Evolutionary conservation across 257 asterid species (phyloP).

Genomic region (Solanum medicagineum): DNA sequence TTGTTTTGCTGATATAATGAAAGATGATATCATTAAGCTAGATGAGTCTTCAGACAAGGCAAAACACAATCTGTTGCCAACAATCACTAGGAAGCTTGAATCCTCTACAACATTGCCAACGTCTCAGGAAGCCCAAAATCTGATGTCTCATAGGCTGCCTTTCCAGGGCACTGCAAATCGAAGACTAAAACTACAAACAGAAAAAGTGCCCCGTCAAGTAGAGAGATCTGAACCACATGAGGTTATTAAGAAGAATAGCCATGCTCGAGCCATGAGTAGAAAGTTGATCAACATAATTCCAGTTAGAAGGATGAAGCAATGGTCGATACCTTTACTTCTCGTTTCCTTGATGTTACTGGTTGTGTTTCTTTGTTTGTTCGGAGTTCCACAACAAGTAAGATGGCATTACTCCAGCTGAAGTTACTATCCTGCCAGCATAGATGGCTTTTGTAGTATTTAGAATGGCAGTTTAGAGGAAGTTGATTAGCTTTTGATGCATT

Average conservation of each 20-base stretch:
- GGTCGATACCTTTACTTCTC: background rate
- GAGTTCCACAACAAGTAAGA: background rate
- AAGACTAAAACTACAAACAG: conserved; percentile 29
- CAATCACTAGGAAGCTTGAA: background rate
- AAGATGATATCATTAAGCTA: conserved; percentile 63
- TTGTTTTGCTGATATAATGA: conserved; percentile 73
- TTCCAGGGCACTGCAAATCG: conserved; percentile 56
- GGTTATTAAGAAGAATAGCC: background rate
- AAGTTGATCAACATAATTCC: background rate
- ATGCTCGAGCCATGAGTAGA: background rate
- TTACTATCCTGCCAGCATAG: background rate
- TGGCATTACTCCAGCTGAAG: background rate
- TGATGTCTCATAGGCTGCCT: conserved; percentile 6
- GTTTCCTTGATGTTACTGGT: background rate
- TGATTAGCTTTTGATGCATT: background rate
- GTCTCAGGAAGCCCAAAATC: conserved; percentile 8
- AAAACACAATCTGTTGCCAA: background rate
- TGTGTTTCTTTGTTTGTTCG: background rate
- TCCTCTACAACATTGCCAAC: background rate
- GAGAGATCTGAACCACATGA: background rate
- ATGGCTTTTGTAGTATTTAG: background rate
- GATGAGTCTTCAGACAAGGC: conserved; percentile 35
- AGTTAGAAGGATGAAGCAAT: background rate
- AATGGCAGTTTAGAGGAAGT: background rate
- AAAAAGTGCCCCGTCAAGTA: background rate